Base-by-base conservation (phyloP, 2,329 filamentous ascomycete genomes). In the Calonectria naviculata region DNA sequence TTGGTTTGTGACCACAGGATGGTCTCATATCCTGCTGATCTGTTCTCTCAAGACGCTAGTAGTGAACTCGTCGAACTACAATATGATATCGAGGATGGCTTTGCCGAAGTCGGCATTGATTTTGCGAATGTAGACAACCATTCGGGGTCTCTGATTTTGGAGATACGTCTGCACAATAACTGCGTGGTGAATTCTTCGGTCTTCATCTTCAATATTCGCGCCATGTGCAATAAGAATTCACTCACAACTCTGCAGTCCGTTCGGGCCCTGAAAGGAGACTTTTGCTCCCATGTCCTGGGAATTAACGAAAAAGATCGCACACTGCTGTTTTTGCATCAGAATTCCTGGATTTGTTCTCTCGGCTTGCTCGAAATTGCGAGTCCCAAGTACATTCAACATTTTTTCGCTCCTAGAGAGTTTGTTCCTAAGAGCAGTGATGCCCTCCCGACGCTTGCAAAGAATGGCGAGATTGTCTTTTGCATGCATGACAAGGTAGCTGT, bases 361-460 rank as follows among this genome's bases (percentile, higher is more conserved):
- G 70, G 70, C 7, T 12, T 67, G 13, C 31, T 49, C 6, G 1
- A 13, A n/a, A 38, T 26, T 21, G 21, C 15, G 13, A 36, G 12
- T n/a, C 46, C 65, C 4, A 63, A 41, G 1, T 75, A 74, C 41
- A 70, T 13, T 8, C 71, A 69, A 34, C 74, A 76, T 31, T 76
- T 75, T n/a, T 76, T 76, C 24, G 65, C 68, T 9, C 73, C 74
- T 0, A 72, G 62, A n/a, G 76, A 77, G 54, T 73, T 71, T 28
- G 24, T 72, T 15, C 56, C 73, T 3, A 73, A 61, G n/a, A 67
- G 63, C 21, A 54, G 72, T 54, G 66, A 78, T 58, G 58, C 74
- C 77, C 10, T 84, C 80, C 67, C 81, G 80, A 34, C 85, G 9
- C 62, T 34, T 10, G 60, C 72, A 4, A 26, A 41, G 4, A 54